phyloP scores from a whole-genome alignment of 495 filamentous ascomycete genomes.

The Echria macrotheca region DNA sequence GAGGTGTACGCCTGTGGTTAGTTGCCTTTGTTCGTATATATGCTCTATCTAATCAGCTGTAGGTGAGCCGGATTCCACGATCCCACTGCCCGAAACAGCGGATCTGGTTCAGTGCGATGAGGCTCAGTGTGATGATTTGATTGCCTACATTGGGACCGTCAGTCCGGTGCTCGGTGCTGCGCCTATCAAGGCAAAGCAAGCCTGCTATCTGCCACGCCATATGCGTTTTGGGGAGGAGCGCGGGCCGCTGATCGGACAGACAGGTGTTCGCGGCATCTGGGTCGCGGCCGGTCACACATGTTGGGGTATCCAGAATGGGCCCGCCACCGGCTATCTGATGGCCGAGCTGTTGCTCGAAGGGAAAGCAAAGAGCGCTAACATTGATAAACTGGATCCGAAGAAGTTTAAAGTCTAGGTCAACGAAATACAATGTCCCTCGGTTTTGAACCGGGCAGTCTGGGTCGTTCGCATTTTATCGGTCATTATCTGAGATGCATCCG shows the following conservation, averaged over 20 bases:
- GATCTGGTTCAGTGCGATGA: constrained; percentile 74
- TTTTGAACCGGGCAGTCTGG: too few species aligned
- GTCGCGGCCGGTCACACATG: constrained; percentile 91
- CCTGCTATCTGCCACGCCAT: constrained; percentile 85
- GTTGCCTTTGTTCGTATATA: not conserved
- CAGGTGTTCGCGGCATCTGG: constrained; percentile 68
- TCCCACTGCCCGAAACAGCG: constrained; percentile 70
- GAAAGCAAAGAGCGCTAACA: constrained; percentile 66
- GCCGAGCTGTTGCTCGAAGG: constrained; percentile 83
- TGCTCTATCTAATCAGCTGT: not conserved
- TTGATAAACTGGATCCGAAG: constrained; percentile 65
- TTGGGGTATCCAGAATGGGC: constrained; percentile 97
- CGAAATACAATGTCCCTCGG: too few species aligned
- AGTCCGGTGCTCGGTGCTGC: constrained; percentile 72
- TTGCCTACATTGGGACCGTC: constrained; percentile 72
- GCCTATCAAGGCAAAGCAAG: constrained; percentile 74
- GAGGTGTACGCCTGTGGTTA: constrained; percentile 83
- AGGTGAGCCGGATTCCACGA: constrained; percentile 74
- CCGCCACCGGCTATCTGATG: constrained; percentile 84
- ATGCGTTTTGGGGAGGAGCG: constrained; percentile 50
- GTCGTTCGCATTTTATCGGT: too few species aligned
- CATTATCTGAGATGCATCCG: too few species aligned
- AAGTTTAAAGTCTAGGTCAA: constrained; percentile 38
- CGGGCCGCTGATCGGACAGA: constrained; percentile 73
- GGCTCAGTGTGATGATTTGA: constrained; percentile 77